Evolutionary conservation across 2,329 filamentous ascomycete genomes (phyloP), one percentile per base, ranked within the genome.

Genomic region (Fusarium sp.): DNA sequence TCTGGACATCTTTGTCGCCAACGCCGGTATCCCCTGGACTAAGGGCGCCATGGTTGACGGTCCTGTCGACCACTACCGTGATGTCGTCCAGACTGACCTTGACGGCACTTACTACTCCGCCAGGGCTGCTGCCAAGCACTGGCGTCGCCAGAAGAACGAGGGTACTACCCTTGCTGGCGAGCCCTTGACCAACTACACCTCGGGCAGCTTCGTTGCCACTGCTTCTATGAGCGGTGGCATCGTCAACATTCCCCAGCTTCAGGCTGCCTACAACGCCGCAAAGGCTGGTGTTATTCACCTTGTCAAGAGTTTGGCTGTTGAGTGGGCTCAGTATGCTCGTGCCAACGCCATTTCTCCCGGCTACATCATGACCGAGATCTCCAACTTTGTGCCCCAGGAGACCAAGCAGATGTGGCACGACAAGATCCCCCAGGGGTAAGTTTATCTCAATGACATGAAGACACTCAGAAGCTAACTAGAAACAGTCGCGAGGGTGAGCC

Each of bases 81-180:
- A 90, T 63, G 92, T 95, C 20, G 85, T 94, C 65, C 84, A 86
- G 61, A 92, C 92, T 27, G 92, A 95, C 80, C 82, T 95, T 16
- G 92, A 94, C 80, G 92, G 92, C 52, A 92, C 92, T 29, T 94
- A 92, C 82, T 95, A 93, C 86, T 92, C 90, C 79, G 93, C 92
- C 41, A 88, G 88, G 74, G 91, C 89, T 0, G 93, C 92, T 0
- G 92, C 90, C 6, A 84, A 87, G 68, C 89, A 93, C 81, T 95
- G 91, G 87, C 85, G 91, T 48, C 86, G 91, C 27, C 92, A 94
- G 81, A 91, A 91, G 84, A 83, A 87, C 71, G 90, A 93, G 78
- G 89, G 91, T 11, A 91, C 89, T 20, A 72, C 68, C 31, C 63
- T 72, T 10, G 52, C 72, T 3, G 77, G 77, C 10, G 63, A 78